Evolutionary conservation across 805 yeast genomes (phyloP).

Genomic region (Candida orba): DNA sequence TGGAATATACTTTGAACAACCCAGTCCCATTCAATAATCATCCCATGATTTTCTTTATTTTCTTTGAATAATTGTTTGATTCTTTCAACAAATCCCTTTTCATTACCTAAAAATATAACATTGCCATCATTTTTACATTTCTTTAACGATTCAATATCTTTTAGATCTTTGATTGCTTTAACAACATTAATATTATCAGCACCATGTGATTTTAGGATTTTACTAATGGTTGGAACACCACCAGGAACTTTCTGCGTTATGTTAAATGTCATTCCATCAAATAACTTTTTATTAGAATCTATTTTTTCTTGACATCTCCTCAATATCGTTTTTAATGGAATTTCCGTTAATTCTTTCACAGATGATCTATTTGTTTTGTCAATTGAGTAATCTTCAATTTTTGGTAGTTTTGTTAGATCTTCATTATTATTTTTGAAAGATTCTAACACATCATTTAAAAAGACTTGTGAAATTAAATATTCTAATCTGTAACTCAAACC

Average conservation of each 20-base stretch:
- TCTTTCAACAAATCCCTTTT: slow-evolving; percentile 25
- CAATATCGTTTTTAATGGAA: slow-evolving; percentile 19
- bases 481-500: slow-evolving; percentile 49
- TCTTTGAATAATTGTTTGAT: slow-evolving; percentile 23
- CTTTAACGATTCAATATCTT: slow-evolving; percentile 14
- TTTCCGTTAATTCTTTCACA: slow-evolving; percentile 24
- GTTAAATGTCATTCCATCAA: slow-evolving; percentile 43
- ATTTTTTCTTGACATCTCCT: slow-evolving; percentile 9
- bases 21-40: slow-evolving; percentile 58
- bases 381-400: slow-evolving; percentile 24
- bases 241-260: slow-evolving; percentile 55
- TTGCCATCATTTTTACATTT: slow-evolving; percentile 5
- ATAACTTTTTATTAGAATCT: slow-evolving; percentile 28
- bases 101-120: slow-evolving; percentile 25
- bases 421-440: slow-evolving; percentile 12
- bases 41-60: slow-evolving; percentile 16
- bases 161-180: slow-evolving; percentile 23
- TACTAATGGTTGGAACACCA: slow-evolving; percentile 46
- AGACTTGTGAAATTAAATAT: slow-evolving; percentile 49
- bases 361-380: slow-evolving; percentile 28
- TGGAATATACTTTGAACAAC: slow-evolving; percentile 49
- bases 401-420: slow-evolving; percentile 18
- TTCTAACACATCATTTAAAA: slow-evolving; percentile 41
- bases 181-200: slow-evolving; percentile 25
- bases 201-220: slow-evolving; percentile 59